Base-by-base conservation (phyloP, 2,329 filamentous ascomycete genomes). In the Fusarium verticillioides region DNA sequence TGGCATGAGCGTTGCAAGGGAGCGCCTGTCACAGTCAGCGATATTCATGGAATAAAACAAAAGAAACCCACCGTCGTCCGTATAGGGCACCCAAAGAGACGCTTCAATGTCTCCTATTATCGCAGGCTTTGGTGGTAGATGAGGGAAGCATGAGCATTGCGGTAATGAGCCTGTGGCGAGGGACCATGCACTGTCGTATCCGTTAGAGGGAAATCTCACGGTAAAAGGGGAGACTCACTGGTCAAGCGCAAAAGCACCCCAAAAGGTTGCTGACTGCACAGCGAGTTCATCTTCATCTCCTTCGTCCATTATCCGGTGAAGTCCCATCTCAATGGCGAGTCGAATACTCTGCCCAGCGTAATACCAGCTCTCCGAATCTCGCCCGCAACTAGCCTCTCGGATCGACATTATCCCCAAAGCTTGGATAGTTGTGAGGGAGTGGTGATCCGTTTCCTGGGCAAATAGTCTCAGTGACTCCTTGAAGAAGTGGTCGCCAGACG, bases 331-430 rank as follows among this genome's bases (percentile, higher is more conserved):
- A 42, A 94, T 85, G 36, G 91, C 92, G 70, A 94, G 87, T 8
- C 91, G 88, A 65, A 94, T 89, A 76, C 91, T 93, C 79, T 93
- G 90, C 3, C 92, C 92, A 5, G 91, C 89, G 71, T 93, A 92
- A 65, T 89, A 92, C 85, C 92, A 94, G 57, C 92, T 93, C 72
- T 92, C 90, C 36, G 91, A 93, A 76, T 94, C 91, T 39, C 92
- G 86, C 1, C 92, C 92, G 71, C 90, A 91, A 77, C 92, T 94
- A 7, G 91, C 91, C 82, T 95, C 92, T 46, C 92, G 85, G 71
- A 94, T 90, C 10, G 91, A 91, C 91, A 95, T 93, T 75, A 95
- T 88, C 10, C 92, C 92, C 23, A 95, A 83, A 4, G 93, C 92
- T 82, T 95, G 93, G 49, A 93, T 91, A 9, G 91, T 94, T 5